Evolutionary conservation across 371 early-diverging fungal genomes (phyloP).

Genomic region (Coemansia sp.): DNA sequence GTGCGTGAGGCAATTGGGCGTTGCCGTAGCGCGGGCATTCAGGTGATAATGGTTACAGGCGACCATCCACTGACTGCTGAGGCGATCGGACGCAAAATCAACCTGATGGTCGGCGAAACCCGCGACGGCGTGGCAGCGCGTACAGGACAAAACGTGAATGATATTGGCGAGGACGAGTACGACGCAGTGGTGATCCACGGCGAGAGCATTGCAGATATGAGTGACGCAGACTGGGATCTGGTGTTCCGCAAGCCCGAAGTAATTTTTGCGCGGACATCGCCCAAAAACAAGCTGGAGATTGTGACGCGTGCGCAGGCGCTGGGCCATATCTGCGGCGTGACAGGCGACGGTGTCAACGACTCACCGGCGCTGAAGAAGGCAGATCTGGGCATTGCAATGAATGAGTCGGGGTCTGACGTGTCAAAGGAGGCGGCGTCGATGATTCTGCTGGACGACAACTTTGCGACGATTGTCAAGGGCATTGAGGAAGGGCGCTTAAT

Average conservation of each 20-base stretch:
- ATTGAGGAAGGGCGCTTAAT: conserved; percentile 94
- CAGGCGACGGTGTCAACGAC: conserved; percentile 94
- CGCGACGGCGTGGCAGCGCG: conserved; percentile 71
- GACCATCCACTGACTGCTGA: conserved; percentile 92
- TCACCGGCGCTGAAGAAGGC: conserved; percentile 94
- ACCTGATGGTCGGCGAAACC: conserved; percentile 86
- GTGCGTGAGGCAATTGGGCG: conserved; percentile 94
- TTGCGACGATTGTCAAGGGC: conserved; percentile 83
- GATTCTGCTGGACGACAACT: conserved; percentile 95
- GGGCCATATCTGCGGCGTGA: conserved; percentile 92
- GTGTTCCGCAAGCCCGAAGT: conserved; percentile 85
- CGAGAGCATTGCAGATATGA: conserved; percentile 76
- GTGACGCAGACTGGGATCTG: conserved; percentile 85
- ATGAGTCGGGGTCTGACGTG: conserved; percentile 90
- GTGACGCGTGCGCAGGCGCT: conserved; percentile 65
- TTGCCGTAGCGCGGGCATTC: conserved; percentile 89
- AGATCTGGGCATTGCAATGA: conserved; percentile 97
- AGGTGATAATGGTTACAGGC: conserved; percentile 96
- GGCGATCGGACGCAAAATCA: conserved; percentile 87
- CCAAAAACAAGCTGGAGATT: conserved; percentile 87
- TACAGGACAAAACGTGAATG: conserved; percentile 59
- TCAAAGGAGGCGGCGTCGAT: conserved; percentile 97
- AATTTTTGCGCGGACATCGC: conserved; percentile 90
- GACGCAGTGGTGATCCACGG: conserved; percentile 92
- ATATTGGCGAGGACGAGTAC: conserved; percentile 76